Percentiles rank a stretch among this genome's conserved stretches.
Evolutionary conservation across 805 yeast species (phyloP).

Genomic region (Cyberlindnera maclurae): DNA sequence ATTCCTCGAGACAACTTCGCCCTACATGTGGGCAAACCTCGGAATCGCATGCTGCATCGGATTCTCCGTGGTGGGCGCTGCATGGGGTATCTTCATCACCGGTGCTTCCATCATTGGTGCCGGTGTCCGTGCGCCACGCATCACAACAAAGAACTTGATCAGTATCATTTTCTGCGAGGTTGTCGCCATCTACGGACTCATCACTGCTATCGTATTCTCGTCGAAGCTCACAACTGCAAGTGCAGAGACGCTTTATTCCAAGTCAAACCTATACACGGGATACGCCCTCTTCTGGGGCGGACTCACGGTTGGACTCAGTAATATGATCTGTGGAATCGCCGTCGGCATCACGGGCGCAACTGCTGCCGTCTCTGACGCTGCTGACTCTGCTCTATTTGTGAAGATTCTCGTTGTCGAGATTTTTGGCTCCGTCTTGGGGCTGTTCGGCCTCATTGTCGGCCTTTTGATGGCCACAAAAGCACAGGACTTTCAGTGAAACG

Average conservation of each 20-base stretch:
- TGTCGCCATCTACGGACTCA: conserved; percentile 95
- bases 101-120: conserved; percentile 95
- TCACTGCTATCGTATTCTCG: conserved; percentile 95
- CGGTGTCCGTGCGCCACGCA: conserved; percentile 96
- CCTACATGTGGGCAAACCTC: conserved; percentile 93
- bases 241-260: conserved; percentile 56
- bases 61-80: conserved; percentile 92
- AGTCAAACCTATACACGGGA: conserved; percentile 88
- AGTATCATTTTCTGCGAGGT: conserved; percentile 98
- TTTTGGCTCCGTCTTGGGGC: conserved; percentile 93
- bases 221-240: conserved; percentile 73
- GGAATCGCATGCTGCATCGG: conserved; percentile 93
- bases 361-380: conserved; percentile 98
- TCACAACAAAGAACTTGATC: conserved; percentile 93
- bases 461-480: conserved; percentile 96
- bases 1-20: conserved; percentile 78
- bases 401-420: conserved; percentile 95
- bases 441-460: conserved; percentile 95
- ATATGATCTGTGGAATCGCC: conserved; percentile 92
- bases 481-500: conserved; percentile 61
- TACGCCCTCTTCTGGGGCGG: conserved; percentile 98
- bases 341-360: conserved; percentile 98
- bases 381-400: conserved; percentile 90
- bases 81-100: conserved; percentile 97
- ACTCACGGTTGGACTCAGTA: conserved; percentile 86